Evolutionary conservation across 495 filamentous ascomycete species (phyloP), one percentile per base, ranked within the genome.

Genomic region (Podospora pseudoanserina): DNA sequence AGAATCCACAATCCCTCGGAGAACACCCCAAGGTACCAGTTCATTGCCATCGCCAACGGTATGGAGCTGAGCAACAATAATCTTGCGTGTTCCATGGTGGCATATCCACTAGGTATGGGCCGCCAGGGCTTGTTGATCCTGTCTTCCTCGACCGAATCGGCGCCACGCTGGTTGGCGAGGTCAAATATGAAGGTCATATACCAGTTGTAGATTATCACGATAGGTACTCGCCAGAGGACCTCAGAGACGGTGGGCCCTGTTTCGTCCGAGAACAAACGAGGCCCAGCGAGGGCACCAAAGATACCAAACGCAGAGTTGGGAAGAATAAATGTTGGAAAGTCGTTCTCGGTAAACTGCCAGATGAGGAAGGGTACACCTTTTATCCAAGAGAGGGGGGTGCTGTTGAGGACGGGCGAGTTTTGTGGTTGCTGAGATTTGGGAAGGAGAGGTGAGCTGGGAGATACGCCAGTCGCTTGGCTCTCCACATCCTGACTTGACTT

Each of bases 101-200:
- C 71, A 11, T 78, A 76, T 1, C 77, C 72, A 0, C 73, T 70
- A 0, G 84, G 85, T 3, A 89, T 75, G 0, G 84, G 83, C 1
- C 87, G 79, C 84, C 86, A 88, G 3, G 84, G 83, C 73, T 89
- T 90, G 76, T 90, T 90, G 70, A 85, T 68, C 0, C 53, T 15
- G 67, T 88, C 86, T 72, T 88, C 86, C 0, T 70, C 59, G n/a
- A 85, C 70, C 3, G 84, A 84, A 20, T 75, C 16, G 19, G 19
- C 34, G 4, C 16, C 27, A 7, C 59, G 20, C 26, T 61, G 27
- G 23, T 61, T 61, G 59, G 59, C 59, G 5, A 61, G 59, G 28
- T 61, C 59, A 32, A 61, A 27, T 5, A 61, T 27, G 16, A 61
- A 27, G 27, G 27, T 20, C 16, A 26, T 61, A 9, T 18, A 20